Evolutionary conservation across 2,329 filamentous ascomycete genomes (phyloP).

Genomic region (Escovopsis weberi): DNA sequence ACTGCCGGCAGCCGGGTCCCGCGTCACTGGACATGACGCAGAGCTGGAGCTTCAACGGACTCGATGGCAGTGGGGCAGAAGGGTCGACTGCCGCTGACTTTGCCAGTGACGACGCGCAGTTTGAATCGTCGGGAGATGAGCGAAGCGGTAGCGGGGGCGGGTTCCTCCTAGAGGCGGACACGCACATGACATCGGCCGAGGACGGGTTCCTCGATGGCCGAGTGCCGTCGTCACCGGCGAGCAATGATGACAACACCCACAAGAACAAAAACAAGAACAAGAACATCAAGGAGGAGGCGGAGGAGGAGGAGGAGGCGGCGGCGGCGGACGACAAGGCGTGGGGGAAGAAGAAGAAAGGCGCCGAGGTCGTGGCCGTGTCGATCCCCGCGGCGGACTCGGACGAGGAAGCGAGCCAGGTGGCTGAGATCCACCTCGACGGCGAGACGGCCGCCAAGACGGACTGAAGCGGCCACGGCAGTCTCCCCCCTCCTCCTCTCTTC

Average conservation of each 20-base stretch:
- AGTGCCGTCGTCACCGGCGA: background rate
- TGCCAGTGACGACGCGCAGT: slow-evolving; percentile 29
- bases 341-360: slow-evolving; percentile 21
- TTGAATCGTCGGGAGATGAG: slow-evolving; percentile 25
- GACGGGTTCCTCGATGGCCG: slow-evolving; percentile 1
- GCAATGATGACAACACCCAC: too few relatives aligned
- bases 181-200: slow-evolving; percentile 14
- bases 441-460: slow-evolving; percentile 11
- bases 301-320: too few relatives aligned
- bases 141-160: slow-evolving; percentile 9
- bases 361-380: too few relatives aligned
- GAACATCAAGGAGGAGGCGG: too few relatives aligned
- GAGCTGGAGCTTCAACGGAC: slow-evolving; percentile 32
- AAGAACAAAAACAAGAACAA: too few relatives aligned
- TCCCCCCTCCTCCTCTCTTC: too few relatives aligned
- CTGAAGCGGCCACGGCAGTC: too few relatives aligned
- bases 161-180: slow-evolving; percentile 16
- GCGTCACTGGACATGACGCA: slow-evolving; percentile 20
- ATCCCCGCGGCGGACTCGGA: slow-evolving; percentile 23
- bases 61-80: slow-evolving; percentile 18
- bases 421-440: slow-evolving; percentile 35
- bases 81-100: slow-evolving; percentile 21
- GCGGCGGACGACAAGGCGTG: slow-evolving; percentile 21
- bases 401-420: slow-evolving; percentile 28
- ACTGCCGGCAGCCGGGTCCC: slow-evolving; percentile 14